Conservation (phyloP, 306 rosid species). For the Elaeagnus macrophylla region DNA sequence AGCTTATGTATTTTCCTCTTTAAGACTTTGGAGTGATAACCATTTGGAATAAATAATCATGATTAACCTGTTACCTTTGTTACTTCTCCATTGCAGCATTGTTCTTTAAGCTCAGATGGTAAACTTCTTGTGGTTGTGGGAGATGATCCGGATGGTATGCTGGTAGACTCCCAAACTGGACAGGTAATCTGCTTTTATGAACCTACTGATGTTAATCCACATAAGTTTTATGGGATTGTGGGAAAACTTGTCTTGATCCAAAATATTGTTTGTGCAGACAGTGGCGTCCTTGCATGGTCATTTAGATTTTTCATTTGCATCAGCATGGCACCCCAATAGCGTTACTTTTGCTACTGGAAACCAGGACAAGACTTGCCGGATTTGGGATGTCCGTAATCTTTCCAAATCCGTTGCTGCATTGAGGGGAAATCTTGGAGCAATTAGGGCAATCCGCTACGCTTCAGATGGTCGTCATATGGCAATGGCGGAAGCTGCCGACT, state of each 20-base stretch:
- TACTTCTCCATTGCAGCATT: slow-evolving; percentile 48
- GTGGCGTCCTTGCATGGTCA: slow-evolving; percentile 48
- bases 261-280: slow-evolving; percentile 37
- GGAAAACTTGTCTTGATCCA: background rate
- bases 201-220: background rate
- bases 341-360: slow-evolving; percentile 73
- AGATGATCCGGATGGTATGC: slow-evolving; percentile 69
- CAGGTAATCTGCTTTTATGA: slow-evolving; percentile 39
- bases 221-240: background rate
- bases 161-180: slow-evolving; percentile 86
- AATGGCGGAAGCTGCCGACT: slow-evolving; percentile 90
- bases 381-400: slow-evolving; percentile 75
- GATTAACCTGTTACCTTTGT: background rate
- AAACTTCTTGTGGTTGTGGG: slow-evolving; percentile 68
- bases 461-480: slow-evolving; percentile 80
- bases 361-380: slow-evolving; percentile 81
- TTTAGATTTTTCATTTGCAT: slow-evolving; percentile 81
- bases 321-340: slow-evolving; percentile 87
- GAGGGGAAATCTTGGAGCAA: slow-evolving; percentile 84
- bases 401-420: slow-evolving; percentile 74
- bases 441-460: slow-evolving; percentile 66
- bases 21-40: background rate
- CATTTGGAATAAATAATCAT: background rate
- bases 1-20: background rate
- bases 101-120: slow-evolving; percentile 71